These are phyloP conservation scores for Alternaria hordeiaustralica DNA, from an alignment of 2,329 filamentous ascomycete genomes.

Conservation along the genomic window DNA sequence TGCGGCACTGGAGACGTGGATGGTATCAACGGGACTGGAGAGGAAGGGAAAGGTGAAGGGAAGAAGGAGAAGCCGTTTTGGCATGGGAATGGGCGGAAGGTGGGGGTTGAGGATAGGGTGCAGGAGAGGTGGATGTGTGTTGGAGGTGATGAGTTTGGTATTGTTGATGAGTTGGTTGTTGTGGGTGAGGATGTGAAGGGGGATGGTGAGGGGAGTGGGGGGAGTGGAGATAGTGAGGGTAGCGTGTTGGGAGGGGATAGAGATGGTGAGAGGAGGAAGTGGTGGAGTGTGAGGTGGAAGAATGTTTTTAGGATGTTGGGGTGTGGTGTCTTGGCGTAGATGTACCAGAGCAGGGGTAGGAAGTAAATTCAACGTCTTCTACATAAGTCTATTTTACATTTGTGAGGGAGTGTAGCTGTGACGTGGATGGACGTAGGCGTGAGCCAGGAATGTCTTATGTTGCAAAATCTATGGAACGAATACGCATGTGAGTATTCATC, in stretches of 20 bases:
- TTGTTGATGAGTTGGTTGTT: not conserved
- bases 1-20: too few species aligned
- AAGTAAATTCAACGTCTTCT: too few species aligned
- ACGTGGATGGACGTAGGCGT: too few species aligned
- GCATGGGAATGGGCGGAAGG: not conserved
- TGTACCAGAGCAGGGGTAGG: too few species aligned
- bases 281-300: not conserved
- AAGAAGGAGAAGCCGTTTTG: not conserved
- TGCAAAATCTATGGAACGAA: too few species aligned
- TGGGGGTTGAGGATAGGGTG: not conserved
- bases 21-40: accelerated
- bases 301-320: not conserved
- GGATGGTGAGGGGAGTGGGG: not conserved
- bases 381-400: too few species aligned
- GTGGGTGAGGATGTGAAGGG: accelerated
- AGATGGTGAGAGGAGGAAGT: accelerated
- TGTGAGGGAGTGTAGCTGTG: too few species aligned
- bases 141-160: not conserved
- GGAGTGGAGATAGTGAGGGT: not conserved
- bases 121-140: not conserved
- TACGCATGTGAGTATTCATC: too few species aligned
- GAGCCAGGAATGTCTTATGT: too few species aligned
- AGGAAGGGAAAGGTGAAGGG: accelerated
- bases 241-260: accelerated
- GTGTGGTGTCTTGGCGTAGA: not conserved